A percentile compares a stretch with the other conserved stretches of the same genome.
Evolutionary conservation across 73 alveolate species (phyloP).

Genomic region (Tetrahymena elliotti): DNA sequence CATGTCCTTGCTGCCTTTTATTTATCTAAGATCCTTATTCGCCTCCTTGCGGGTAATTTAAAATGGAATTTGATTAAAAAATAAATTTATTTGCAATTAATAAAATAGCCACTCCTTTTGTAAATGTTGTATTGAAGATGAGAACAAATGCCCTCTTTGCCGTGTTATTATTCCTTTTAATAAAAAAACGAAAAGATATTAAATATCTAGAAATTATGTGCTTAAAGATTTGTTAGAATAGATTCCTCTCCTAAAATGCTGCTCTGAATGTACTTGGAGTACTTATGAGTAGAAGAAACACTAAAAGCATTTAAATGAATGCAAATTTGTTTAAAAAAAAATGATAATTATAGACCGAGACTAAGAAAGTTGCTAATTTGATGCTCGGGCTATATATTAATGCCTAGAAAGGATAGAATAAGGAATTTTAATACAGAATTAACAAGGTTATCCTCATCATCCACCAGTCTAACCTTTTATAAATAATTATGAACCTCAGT

Average conservation of each 20-base stretch:
- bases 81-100: no score
- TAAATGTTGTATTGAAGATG: background rate
- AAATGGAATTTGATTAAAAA: no score
- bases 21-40: background rate
- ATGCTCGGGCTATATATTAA: no score
- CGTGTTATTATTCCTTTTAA: background rate
- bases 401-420: no score
- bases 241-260: background rate
- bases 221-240: background rate
- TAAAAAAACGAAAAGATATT: no score
- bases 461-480: no score
- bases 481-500: no score
- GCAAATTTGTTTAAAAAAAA: background rate
- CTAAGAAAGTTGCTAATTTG: no score
- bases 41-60: background rate
- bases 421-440: no score
- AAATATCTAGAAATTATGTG: background rate
- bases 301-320: background rate
- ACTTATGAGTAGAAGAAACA: background rate
- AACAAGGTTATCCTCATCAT: no score
- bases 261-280: background rate
- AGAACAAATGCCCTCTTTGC: background rate
- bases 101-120: background rate
- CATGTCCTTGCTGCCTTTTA: background rate
- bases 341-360: background rate